Conservation (phyloP, 169 alveolate species). For the Babesia bovis region DNA sequence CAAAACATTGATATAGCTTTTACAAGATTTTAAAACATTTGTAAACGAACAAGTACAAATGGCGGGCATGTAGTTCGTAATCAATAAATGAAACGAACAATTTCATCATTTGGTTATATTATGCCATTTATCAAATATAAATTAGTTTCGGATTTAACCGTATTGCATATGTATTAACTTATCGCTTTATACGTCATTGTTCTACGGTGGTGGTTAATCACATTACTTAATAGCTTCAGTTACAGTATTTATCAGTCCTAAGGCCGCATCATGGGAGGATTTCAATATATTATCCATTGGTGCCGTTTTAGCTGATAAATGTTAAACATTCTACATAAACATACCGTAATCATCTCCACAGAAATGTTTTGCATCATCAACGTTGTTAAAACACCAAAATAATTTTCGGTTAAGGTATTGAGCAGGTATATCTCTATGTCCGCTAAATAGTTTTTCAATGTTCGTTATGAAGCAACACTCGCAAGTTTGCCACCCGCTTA, state of each 20-base stretch:
- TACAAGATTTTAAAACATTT: too few species aligned
- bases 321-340: not conserved
- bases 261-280: slow-evolving; percentile 35
- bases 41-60: too few species aligned
- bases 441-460: not conserved
- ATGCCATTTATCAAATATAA: too few species aligned
- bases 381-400: slow-evolving; percentile 50
- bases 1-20: too few species aligned
- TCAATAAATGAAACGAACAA: too few species aligned
- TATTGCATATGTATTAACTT: too few species aligned
- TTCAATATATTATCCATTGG: not conserved
- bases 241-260: not conserved
- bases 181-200: slow-evolving; percentile 60
- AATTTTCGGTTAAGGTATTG: slow-evolving; percentile 2
- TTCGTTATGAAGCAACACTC: slow-evolving; percentile 62
- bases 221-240: not conserved
- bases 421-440: not conserved
- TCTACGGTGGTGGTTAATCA: slow-evolving; percentile 55
- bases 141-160: too few species aligned
- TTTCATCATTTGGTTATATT: too few species aligned
- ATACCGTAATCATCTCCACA: slow-evolving; percentile 42
- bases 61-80: too few species aligned
- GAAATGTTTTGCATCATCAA: slow-evolving; percentile 18
- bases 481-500: slow-evolving; percentile 69
- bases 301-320: not conserved